These are phyloP conservation scores for Wolfiporia cocos DNA, from an alignment of 1,284 basidiomycete species.

Conservation along the genomic window DNA sequence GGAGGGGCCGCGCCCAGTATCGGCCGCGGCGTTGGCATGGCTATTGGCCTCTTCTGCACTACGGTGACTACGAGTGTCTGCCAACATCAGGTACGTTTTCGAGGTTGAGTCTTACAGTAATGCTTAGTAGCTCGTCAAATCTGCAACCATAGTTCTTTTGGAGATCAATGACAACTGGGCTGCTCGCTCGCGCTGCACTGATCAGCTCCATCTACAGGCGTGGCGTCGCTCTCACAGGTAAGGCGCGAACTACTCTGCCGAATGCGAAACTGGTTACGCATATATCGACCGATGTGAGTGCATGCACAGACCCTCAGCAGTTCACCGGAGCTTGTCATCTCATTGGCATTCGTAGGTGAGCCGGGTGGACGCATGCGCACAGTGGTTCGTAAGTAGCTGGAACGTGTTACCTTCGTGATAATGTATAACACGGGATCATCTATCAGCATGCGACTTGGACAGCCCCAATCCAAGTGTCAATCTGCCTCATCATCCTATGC, in stretches of 20 bases:
- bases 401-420: background rate
- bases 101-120: no score
- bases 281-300: conserved; percentile 61
- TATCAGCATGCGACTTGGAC: conserved; percentile 59
- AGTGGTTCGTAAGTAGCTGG: conserved; percentile 62
- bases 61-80: conserved; percentile 52
- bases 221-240: conserved; percentile 58
- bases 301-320: conserved; percentile 2
- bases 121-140: no score
- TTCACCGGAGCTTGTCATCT: conserved; percentile 7
- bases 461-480: conserved; percentile 58
- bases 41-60: conserved; percentile 62
- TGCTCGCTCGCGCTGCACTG: conserved; percentile 65
- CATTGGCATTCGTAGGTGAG: conserved; percentile 33
- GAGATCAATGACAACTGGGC: conserved; percentile 67
- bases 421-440: background rate
- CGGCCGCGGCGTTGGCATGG: conserved; percentile 66
- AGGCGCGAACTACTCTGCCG: conserved; percentile 55
- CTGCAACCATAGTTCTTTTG: conserved; percentile 67
- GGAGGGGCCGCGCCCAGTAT: conserved; percentile 39
- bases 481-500: conserved; percentile 59
- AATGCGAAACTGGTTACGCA: conserved; percentile 74
- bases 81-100: conserved; percentile 49
- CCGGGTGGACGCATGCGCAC: conserved; percentile 50
- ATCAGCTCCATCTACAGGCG: conserved; percentile 75